Evolutionary conservation across 2,329 filamentous ascomycete genomes (phyloP), one percentile per base, ranked within the genome.

Genomic region (Dactylonectria macrodidyma): DNA sequence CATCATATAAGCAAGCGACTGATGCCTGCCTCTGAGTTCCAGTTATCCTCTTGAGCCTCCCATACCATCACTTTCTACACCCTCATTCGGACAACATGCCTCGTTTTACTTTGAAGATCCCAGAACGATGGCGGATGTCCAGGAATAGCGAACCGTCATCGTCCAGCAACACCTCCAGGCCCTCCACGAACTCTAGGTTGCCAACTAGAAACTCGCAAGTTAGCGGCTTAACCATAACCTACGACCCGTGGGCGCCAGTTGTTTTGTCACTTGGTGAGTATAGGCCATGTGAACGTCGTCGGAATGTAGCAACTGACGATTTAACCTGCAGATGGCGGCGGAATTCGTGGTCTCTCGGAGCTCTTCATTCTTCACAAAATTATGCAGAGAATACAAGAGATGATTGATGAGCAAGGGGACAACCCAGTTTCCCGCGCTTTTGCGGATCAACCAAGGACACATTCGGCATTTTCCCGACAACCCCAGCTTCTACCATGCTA

Each of bases 401-500:
- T 44, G 41, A 44, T 44, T 16, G 41, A 44, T 7, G 14, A 44
- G 2, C 14, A n/a, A 33, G 41, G 41, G 6, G 14, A 44, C 6
- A n/a, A 44, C n/a, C 41, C 41, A 8, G 5, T 44, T 44, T 19
- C 41, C 4, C 7, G 14, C 14, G 41, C 41, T 16, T n/a, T 44
- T 19, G 3, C 14, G 41, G 14, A 44, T n/a, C 5, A 16, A n/a
- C 16, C 12, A 6, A 14, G 41, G n/a, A 8, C 7, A 14, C 41
- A n/a, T 7, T 44, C 41, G 8, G 12, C 14, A n/a, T n/a, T 6
- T n/a, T 44, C 41, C n/a, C 14, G n/a, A 6, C 41, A 44, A 44
- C 41, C 41, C 41, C 4, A 44, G 41, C 41, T 51, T 14, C 34
- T 59, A 24, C 57, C 57, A 2, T 59, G 57, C 16, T 51, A 59